phyloP scores from a whole-genome alignment of 2,329 filamentous ascomycete genomes.

The Lasiodiplodia theobromae region DNA sequence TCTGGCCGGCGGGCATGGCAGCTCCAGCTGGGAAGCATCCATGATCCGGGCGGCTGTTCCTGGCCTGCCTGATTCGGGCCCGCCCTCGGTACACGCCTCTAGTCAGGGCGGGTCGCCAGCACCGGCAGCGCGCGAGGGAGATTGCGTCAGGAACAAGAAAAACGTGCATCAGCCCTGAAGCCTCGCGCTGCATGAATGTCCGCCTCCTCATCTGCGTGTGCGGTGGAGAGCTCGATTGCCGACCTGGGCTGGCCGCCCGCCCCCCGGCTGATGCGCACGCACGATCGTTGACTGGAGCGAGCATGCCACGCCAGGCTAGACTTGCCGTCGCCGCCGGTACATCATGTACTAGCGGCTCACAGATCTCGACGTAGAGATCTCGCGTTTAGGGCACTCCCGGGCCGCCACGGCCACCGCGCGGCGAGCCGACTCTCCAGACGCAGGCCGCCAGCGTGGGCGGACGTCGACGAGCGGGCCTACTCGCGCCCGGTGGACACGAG shows the following conservation, averaged over 20 bases:
- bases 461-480: constrained; percentile 12
- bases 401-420: constrained; percentile 19
- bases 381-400: constrained; percentile 28
- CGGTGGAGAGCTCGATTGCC: constrained; percentile 24
- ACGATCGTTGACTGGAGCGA: constrained; percentile 39
- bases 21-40: constrained; percentile 28
- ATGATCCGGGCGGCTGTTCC: constrained; percentile 30
- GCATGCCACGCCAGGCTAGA: constrained; percentile 40
- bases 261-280: constrained; percentile 43
- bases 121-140: constrained; percentile 42
- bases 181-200: constrained; percentile 28
- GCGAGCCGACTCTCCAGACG: constrained; percentile 3
- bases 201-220: constrained; percentile 24
- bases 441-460: neutral
- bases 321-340: constrained; percentile 28
- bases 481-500: constrained; percentile 24
- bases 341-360: constrained; percentile 37
- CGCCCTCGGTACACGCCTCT: constrained; percentile 20
- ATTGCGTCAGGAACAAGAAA: constrained; percentile 53
- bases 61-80: constrained; percentile 28
- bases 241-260: constrained; percentile 18
- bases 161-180: constrained; percentile 44
- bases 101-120: constrained; percentile 42
- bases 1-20: constrained; percentile 31
- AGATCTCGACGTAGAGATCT: constrained; percentile 38